Percentiles rank a stretch among this genome's conserved stretches.
These are phyloP conservation scores for Schwanniomyces etchellsii DNA, from an alignment of 1,139 yeast species.

Conservation along the genomic window DNA sequence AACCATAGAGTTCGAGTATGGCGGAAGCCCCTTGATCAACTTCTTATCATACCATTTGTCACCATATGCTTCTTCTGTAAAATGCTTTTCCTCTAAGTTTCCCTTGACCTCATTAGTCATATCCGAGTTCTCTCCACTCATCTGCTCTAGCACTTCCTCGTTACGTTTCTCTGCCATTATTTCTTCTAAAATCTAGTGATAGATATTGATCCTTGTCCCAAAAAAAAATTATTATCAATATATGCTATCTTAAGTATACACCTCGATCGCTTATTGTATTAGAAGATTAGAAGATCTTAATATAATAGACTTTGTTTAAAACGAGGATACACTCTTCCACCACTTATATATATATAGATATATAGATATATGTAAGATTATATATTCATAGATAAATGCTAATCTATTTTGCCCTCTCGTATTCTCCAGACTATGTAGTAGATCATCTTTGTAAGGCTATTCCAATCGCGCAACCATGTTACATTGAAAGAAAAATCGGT, in stretches of 20 bases:
- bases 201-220: background rate
- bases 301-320: no score
- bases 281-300: no score
- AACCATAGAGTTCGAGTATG: slow-evolving; percentile 39
- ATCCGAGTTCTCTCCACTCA: background rate
- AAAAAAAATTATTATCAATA: no score
- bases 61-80: background rate
- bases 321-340: no score
- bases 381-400: no score
- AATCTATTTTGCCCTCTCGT: no score
- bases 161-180: background rate
- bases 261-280: no score
- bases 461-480: slow-evolving; percentile 3
- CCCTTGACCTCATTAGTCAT: background rate
- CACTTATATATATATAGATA: background rate
- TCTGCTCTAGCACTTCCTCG: background rate
- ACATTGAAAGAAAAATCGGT: background rate
- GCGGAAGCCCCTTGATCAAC: slow-evolving; percentile 21
- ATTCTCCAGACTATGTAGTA: no score
- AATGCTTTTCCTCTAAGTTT: background rate
- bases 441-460: slow-evolving; percentile 1
- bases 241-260: no score
- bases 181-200: background rate
- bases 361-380: background rate
- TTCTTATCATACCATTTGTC: slow-evolving; percentile 36